Percentiles rank a stretch among this genome's conserved stretches.
These are phyloP conservation scores for Oligophagozyma castellii DNA, from an alignment of 1,139 yeast genomes.

Conservation along the genomic window DNA sequence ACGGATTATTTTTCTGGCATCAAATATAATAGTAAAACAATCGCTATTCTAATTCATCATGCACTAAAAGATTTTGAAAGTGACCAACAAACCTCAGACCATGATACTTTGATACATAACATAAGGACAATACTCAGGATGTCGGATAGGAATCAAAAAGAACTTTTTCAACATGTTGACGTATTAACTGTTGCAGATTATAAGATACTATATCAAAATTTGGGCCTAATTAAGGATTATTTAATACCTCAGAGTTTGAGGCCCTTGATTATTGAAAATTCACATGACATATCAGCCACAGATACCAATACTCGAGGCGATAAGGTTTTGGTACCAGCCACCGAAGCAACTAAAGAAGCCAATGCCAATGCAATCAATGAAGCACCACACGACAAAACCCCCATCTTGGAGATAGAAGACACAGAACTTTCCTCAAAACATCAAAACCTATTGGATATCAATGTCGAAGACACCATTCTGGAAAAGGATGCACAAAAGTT, in stretches of 20 bases:
- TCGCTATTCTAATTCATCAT: constrained; percentile 25
- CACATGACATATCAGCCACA: constrained; percentile 5
- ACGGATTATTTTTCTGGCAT: constrained; percentile 24
- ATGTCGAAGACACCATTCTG: constrained; percentile 23
- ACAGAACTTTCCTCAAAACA: too few relatives aligned
- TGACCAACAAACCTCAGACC: too few relatives aligned
- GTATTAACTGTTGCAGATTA: constrained; percentile 55
- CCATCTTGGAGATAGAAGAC: background rate
- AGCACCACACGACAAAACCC: background rate
- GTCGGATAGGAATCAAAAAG: constrained; percentile 18
- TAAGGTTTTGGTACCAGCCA: background rate
- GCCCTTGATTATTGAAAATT: constrained; percentile 22
- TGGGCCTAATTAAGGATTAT: constrained; percentile 3
- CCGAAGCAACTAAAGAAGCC: background rate
- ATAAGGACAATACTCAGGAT: constrained; percentile 15
- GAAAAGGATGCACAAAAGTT: constrained; percentile 46
- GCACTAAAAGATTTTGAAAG: too few relatives aligned
- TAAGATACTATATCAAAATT: constrained; percentile 16
- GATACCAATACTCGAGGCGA: background rate
- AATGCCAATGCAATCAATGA: background rate
- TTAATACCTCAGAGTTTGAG: constrained; percentile 5
- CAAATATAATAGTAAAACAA: constrained; percentile 33
- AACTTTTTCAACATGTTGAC: constrained; percentile 51
- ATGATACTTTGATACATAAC: constrained; percentile 2
- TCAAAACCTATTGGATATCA: constrained; percentile 7